Conservation (phyloP, 768 basidiomycete genomes). For the Pulveroboletus sp. region DNA sequence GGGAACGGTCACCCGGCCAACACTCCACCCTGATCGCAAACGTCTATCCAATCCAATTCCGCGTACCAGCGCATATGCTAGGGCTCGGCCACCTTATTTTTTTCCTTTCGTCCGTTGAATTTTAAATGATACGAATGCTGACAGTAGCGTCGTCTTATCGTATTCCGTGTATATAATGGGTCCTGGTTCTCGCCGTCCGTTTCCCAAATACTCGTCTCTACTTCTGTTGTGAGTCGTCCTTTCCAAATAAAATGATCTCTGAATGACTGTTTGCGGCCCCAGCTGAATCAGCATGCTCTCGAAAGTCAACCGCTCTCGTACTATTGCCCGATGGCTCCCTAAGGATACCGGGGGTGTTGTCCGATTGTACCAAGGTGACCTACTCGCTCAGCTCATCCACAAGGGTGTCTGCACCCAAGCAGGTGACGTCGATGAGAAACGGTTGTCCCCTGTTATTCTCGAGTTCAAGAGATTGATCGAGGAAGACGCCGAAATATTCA, state of each 20-base stretch:
- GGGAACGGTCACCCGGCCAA: constrained; percentile 50
- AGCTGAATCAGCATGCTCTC: constrained; percentile 12
- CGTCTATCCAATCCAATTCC: constrained; percentile 55
- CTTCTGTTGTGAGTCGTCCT: constrained; percentile 1
- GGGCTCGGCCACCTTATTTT: not conserved
- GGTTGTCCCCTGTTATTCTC: constrained; percentile 13
- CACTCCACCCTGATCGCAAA: constrained; percentile 56
- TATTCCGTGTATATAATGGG: constrained; percentile 1
- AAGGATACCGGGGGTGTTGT: constrained; percentile 4
- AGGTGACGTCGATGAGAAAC: constrained; percentile 4
- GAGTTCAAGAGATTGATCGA: constrained; percentile 25
- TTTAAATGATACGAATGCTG: not conserved
- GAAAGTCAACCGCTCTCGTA: constrained; percentile 16
- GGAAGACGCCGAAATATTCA: constrained; percentile 16
- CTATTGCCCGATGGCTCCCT: constrained; percentile 18
- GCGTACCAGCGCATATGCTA: too few relatives aligned
- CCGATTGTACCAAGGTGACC: constrained; percentile 10
- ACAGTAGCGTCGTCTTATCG: too few relatives aligned
- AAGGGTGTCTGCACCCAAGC: constrained; percentile 7
- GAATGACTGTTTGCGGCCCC: not conserved
- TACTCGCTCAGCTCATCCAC: constrained; percentile 24
- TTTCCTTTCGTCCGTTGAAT: not conserved
- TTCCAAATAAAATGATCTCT: not conserved
- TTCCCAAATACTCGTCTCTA: not conserved
- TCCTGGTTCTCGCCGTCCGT: not conserved